These are phyloP conservation scores for Lophiotrema nucula DNA, from an alignment of 495 filamentous ascomycete species.

Conservation along the genomic window DNA sequence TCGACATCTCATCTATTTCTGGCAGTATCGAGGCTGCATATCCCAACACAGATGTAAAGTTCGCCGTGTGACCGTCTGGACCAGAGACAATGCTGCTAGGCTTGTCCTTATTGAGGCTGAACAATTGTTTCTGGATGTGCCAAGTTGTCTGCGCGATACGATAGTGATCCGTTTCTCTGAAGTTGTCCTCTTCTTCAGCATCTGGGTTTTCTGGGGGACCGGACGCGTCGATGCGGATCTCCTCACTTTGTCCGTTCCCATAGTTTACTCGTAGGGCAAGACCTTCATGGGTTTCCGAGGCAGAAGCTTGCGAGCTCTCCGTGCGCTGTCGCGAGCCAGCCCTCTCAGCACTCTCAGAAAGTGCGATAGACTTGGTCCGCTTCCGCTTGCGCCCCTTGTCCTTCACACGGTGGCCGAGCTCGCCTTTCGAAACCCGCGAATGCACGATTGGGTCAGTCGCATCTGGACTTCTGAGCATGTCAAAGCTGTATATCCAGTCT, in stretches of 20 bases:
- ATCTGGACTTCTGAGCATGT: slow-evolving; percentile 63
- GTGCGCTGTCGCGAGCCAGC: slow-evolving; percentile 46
- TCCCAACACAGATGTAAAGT: slow-evolving; percentile 51
- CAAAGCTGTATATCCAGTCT: slow-evolving; percentile 72
- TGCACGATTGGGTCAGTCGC: slow-evolving; percentile 43
- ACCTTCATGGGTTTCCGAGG: slow-evolving; percentile 37
- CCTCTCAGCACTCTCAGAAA: slow-evolving; percentile 44
- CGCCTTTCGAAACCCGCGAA: slow-evolving; percentile 16
- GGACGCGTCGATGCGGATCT: slow-evolving; percentile 47
- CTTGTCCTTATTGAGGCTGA: slow-evolving; percentile 47
- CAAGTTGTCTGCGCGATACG: slow-evolving; percentile 57
- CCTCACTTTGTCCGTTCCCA: slow-evolving; percentile 61
- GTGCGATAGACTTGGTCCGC: slow-evolving; percentile 50
- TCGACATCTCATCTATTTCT: slow-evolving; percentile 56
- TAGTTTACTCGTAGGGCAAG: slow-evolving; percentile 57
- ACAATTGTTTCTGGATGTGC: slow-evolving; percentile 58
- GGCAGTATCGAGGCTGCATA: slow-evolving; percentile 51
- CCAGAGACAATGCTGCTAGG: slow-evolving; percentile 33
- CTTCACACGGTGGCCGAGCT: slow-evolving; percentile 5
- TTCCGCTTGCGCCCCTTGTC: slow-evolving; percentile 56
- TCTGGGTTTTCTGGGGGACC: slow-evolving; percentile 36
- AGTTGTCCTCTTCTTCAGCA: slow-evolving; percentile 47
- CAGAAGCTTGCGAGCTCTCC: slow-evolving; percentile 36
- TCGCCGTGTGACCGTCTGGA: slow-evolving; percentile 40
- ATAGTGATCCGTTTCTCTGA: slow-evolving; percentile 51